phyloP scores from a whole-genome alignment of 2,329 filamentous ascomycete species.

The Hypoxylon sp. region DNA sequence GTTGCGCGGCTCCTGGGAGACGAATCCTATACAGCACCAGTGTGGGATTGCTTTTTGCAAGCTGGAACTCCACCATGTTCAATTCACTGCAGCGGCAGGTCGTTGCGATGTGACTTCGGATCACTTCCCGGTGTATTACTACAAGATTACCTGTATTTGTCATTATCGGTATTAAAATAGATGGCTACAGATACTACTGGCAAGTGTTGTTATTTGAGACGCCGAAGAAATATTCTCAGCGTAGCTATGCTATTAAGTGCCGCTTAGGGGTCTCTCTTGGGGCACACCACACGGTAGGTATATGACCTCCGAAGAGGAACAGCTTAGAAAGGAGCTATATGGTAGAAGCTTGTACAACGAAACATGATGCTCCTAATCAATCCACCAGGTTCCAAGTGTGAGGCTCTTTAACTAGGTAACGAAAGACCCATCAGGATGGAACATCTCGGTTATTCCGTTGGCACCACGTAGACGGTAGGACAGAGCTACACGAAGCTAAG shows the following conservation, averaged over 20 bases:
- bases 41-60: conserved; percentile 31
- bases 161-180: conserved; percentile 38
- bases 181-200: conserved; percentile 3
- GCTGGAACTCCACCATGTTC: conserved; percentile 29
- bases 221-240: conserved; percentile 9
- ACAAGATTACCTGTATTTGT: conserved; percentile 40
- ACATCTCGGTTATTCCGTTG: conserved; percentile 37
- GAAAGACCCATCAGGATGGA: conserved; percentile 38
- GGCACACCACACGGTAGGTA: conserved; percentile 3
- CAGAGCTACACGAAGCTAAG: conserved; percentile 34
- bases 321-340: conserved; percentile 4
- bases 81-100: conserved; percentile 32
- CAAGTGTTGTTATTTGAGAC: neutral
- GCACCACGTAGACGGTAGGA: conserved; percentile 42
- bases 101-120: conserved; percentile 43
- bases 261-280: conserved; percentile 3
- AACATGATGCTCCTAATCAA: conserved; percentile 22
- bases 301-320: conserved; percentile 6
- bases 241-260: conserved; percentile 8
- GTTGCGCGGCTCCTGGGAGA: conserved; percentile 18
- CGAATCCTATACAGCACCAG: conserved; percentile 21
- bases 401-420: conserved; percentile 37
- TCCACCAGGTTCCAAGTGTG: conserved; percentile 26
- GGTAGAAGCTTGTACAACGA: conserved; percentile 13
- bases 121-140: conserved; percentile 39